Evolutionary conservation across 1,284 basidiomycete species (phyloP), one percentile per base, ranked within the genome.

Genomic region (Ceratobasidium theobromae): DNA sequence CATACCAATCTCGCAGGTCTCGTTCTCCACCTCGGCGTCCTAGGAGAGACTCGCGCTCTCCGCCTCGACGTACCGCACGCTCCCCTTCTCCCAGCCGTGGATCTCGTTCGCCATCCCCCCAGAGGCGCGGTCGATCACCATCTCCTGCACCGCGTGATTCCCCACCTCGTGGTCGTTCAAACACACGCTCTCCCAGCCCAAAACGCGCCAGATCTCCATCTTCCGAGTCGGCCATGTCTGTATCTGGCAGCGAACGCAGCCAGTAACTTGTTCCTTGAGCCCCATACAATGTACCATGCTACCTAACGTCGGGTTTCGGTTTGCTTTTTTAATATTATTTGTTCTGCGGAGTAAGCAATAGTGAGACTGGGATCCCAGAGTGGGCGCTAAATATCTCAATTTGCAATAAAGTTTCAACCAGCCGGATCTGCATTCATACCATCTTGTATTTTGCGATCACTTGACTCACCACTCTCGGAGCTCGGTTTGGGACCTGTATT

Each of bases 1-100:
- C 77, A 4, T 76, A 76, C 25, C 76, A 76, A 28, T 75, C 74
- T n/a, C 69, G 70, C 11, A 69, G 70, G 32, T 75, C 74, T 4
- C 70, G 70, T n/a, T 79, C 79, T 14, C 78, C 66, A 49, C 41
- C 27, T 27, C 65, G 64, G 51, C 66, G 67, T 3, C 71, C 75
- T 32, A 71, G 72, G n/a, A 72, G 69, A 51, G 73, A 71, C 49
- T 70, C 69, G 18, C 72, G 69, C 23, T 73, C 75, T 2, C 75
- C 74, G 8, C 70, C 74, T 18, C 49, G 64, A 25, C 43, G 65
- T 27, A 27, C 33, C 23, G 25, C 23, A 8, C 53, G 40, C 27
- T 57, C 60, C 11, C 53, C 67, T 5, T 55, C 55, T 16, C 67
- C 67, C 23, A 53, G 54, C 16, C 68, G 68, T 38, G 66, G 64